Base-by-base conservation (phyloP, 306 rosid species). In the Lathyrus oleraceus region DNA sequence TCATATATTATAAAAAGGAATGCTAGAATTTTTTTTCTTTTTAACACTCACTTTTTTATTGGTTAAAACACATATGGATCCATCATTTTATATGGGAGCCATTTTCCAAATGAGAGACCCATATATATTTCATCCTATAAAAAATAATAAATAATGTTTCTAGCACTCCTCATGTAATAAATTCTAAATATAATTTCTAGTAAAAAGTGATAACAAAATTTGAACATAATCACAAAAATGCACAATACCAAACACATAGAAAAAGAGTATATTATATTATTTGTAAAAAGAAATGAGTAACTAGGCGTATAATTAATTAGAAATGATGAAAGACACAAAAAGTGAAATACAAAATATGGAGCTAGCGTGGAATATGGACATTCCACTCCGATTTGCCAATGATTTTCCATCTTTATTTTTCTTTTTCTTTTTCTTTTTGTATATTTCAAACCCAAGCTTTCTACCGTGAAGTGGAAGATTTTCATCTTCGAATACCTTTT, bases 371-470 rank as follows among this genome's bases (percentile, higher is more conserved):
- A 15, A 43, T 7, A 42, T 16, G 11, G 83, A 73, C 19, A 73
- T 43, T 61, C 28, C 19, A 35, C 12, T 61, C 0, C 3, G 19
- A 5, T 16, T 69, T 0, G 83, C 76, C 0, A 69, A 38, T 0
- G 79, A 81, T 71, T 53, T 72, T 0, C 16, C 65, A 10, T 52
- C 17, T 28, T 70, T 53, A 2, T 77, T 43, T 0, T 42, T 25
- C 35, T 43, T 17, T 9, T 42, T 38, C 36, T 79, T 51, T 32
- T 69, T 51, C 3, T 76, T 23, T 48, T 61, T 69, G 0, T 69
- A 28, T 15, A 11, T 15, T n/a, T 39, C 19, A 68, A 2, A 1
- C 4, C 28, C 70, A 51, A 80, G 78, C 48, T 71, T 66, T 51
- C 71, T 61, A 0, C 36, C 19, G 49, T 51, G 60, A 48, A 20